Evolutionary conservation across 352 stramenopile species (phyloP).

Genomic region (Phytophthora sojae): DNA sequence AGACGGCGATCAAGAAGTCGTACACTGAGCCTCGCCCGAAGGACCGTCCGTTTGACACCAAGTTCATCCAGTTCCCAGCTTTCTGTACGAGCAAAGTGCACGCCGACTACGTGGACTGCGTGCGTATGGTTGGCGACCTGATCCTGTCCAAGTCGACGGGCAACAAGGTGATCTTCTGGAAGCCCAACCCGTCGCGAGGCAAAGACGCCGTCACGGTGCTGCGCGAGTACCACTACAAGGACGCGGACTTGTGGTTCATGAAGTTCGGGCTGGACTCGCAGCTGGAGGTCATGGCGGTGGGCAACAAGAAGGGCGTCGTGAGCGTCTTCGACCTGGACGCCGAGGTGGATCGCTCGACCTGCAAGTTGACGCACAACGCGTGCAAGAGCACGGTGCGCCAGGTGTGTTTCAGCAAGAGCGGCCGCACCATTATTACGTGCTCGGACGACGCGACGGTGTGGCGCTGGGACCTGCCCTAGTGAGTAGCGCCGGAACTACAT

Average conservation of each 20-base stretch:
- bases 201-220: conserved; percentile 85
- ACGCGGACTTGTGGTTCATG: conserved; percentile 89
- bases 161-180: conserved; percentile 94
- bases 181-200: conserved; percentile 84
- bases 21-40: conserved; percentile 73
- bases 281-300: conserved; percentile 79
- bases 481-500: too few relatives aligned
- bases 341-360: conserved; percentile 70
- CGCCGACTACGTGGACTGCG: conserved; percentile 92
- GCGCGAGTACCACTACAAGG: conserved; percentile 84
- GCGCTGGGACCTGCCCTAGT: conserved; percentile 70
- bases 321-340: conserved; percentile 84
- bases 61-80: conserved; percentile 91
- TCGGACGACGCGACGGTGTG: conserved; percentile 79
- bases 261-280: conserved; percentile 83
- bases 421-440: conserved; percentile 75
- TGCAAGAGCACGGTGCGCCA: conserved; percentile 85
- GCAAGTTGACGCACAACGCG: conserved; percentile 75
- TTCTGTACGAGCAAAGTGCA: conserved; percentile 94
- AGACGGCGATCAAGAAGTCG: conserved; percentile 78
- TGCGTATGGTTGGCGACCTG: conserved; percentile 80
- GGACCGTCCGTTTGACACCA: conserved; percentile 79
- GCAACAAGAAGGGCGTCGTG: conserved; percentile 85
- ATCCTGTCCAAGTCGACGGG: conserved; percentile 86
- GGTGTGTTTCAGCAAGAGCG: conserved; percentile 80